Evolutionary conservation across 768 basidiomycete genomes (phyloP).

Genomic region (Hydnomerulius pinastri): DNA sequence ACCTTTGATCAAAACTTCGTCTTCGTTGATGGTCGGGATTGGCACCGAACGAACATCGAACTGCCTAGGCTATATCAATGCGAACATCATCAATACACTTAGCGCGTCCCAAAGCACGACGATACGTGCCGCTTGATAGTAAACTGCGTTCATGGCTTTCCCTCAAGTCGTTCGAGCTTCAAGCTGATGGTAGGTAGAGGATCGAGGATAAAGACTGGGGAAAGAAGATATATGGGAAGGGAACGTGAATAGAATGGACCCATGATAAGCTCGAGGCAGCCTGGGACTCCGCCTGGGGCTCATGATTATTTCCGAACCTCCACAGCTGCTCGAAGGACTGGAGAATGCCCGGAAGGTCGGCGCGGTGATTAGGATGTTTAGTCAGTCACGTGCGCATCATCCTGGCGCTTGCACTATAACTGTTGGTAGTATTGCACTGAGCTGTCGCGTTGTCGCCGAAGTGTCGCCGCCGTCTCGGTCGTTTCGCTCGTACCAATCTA

Average conservation of each 20-base stretch:
- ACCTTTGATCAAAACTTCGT: slow-evolving; percentile 64
- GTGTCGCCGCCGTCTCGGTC: no score
- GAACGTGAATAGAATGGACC: no score
- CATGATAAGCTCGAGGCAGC: background rate
- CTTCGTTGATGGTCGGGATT: slow-evolving; percentile 52
- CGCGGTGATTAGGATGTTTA: no score
- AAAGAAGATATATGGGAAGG: no score
- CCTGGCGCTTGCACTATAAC: no score
- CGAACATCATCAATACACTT: background rate
- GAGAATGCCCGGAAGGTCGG: background rate
- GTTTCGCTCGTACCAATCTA: no score
- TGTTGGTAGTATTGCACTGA: no score
- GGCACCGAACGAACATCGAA: slow-evolving; percentile 55
- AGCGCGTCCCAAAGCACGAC: background rate
- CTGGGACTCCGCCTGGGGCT: slow-evolving; percentile 11
- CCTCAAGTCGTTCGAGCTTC: no score
- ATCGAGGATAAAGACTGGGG: background rate
- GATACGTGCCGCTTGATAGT: slow-evolving; percentile 45
- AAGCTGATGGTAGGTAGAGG: no score
- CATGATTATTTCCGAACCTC: background rate
- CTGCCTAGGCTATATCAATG: slow-evolving; percentile 41
- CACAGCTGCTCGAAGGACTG: background rate
- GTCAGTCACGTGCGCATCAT: no score
- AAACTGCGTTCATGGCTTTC: slow-evolving; percentile 54
- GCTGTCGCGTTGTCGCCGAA: no score